Base-by-base conservation (phyloP, 2,329 filamentous ascomycete genomes). In the Aspergillus neotritici region DNA sequence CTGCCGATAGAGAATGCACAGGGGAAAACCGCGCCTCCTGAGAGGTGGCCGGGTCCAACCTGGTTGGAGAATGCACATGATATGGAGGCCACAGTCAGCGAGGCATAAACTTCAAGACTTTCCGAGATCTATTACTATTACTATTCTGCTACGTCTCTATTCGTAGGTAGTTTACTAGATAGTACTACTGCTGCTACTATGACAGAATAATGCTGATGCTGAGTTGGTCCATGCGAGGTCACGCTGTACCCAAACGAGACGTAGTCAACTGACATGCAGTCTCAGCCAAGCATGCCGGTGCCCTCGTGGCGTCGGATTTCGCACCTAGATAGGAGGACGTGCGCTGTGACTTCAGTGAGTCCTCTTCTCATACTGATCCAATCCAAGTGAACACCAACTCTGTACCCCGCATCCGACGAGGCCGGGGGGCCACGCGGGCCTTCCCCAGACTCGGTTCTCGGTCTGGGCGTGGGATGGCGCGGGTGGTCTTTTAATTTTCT, bases 321-420 rank as follows among this genome's bases (percentile, higher is more conserved):
- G 13, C 21, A 40, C 15, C 31, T 17, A 17, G 10, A 11, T 31
- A 14, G 15, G 37, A 40, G 25, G 37, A 31, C n/a, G 17, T 31
- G 7, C 16, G 36, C 36, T 21, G 13, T 32, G 13, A 30, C 16
- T 28, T 42, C 16, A 31, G 30, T 32, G 16, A 39, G 21, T 17
- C 28, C 31, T 35, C 13, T 31, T 29, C 30, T 33, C 31, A 31
- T 13, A n/a, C 25, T 16, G 13, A 31, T 37, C 32, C 38, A 15
- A 17, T 9, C 40, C 31, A 28, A n/a, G n/a, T n/a, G n/a, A n/a
- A n/a, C n/a, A n/a, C 31, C 32, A 35, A 32, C 16, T 37, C 39
- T 54, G 41, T 55, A 51, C 53, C 53, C 53, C 53, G 51, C 53
- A 55, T 55, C 53, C 51, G 51, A 40, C 21, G 35, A 44, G 32